These are phyloP conservation scores for Colletotrichum sp. DNA, from an alignment of 2,329 filamentous ascomycete species.

Conservation along the genomic window DNA sequence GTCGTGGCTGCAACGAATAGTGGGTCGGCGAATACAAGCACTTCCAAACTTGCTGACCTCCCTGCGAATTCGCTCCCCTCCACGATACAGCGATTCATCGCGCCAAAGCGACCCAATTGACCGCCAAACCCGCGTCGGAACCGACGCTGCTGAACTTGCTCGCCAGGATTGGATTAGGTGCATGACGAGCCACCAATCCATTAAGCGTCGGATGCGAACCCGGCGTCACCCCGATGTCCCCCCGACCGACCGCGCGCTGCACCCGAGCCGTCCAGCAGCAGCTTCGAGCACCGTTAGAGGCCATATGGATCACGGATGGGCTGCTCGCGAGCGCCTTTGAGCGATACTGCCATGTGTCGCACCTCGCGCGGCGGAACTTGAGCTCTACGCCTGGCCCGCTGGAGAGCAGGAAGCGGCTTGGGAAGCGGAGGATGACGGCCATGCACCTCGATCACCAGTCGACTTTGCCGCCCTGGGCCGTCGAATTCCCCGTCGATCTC, in stretches of 20 bases:
- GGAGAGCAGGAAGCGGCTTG: slow-evolving; percentile 57
- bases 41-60: not conserved
- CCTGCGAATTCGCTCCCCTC: not conserved
- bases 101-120: not conserved
- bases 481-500: slow-evolving; percentile 47
- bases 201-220: not conserved
- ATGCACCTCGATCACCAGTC: slow-evolving; percentile 44
- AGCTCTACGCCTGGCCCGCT: slow-evolving; percentile 56
- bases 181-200: not conserved
- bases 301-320: slow-evolving; percentile 65
- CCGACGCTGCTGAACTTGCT: not conserved
- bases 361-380: slow-evolving; percentile 28
- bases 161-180: not conserved
- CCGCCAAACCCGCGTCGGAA: not conserved
- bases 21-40: slow-evolving; percentile 8
- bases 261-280: slow-evolving; percentile 49
- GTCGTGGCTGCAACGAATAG: not conserved
- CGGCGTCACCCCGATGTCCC: not conserved
- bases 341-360: slow-evolving; percentile 40
- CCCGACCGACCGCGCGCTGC: slow-evolving; percentile 43
- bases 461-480: slow-evolving; percentile 49
- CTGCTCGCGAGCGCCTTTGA: slow-evolving; percentile 55
- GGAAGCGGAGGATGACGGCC: slow-evolving; percentile 59
- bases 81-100: not conserved
- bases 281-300: slow-evolving; percentile 40